Conservation (phyloP, 1,139 yeast genomes). For the Spathaspora jeffriesii region DNA sequence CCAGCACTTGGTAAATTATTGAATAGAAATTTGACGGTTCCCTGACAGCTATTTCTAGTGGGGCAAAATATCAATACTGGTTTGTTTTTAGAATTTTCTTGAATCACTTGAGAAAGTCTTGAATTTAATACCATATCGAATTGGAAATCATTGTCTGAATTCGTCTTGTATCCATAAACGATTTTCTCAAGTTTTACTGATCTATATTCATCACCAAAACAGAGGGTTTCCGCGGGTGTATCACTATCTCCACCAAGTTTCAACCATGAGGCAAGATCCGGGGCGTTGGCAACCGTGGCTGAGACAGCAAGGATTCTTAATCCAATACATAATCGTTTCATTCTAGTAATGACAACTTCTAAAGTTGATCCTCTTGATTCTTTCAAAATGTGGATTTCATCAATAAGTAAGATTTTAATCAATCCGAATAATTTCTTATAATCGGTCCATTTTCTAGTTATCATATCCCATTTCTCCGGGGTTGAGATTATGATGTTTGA, state of each 20-base stretch:
- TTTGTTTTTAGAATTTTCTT: conserved; percentile 32
- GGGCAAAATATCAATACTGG: conserved; percentile 55
- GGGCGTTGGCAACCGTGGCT: conserved; percentile 55
- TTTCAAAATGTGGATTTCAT: conserved; percentile 51
- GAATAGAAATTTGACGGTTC: conserved; percentile 44
- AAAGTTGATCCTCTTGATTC: conserved; percentile 52
- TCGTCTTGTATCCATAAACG: conserved; percentile 43
- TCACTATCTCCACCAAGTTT: conserved; percentile 15
- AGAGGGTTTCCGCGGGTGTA: conserved; percentile 27
- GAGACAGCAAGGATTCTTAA: conserved; percentile 53
- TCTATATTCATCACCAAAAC: conserved; percentile 47
- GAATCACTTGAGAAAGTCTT: conserved; percentile 35
- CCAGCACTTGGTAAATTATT: conserved; percentile 6
- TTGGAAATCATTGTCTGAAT: conserved; percentile 39
- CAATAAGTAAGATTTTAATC: conserved; percentile 43
- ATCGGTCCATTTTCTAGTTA: conserved; percentile 52
- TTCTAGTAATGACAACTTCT: conserved; percentile 54
- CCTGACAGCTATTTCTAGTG: conserved; percentile 46
- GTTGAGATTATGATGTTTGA: conserved; percentile 53
- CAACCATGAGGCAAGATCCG: conserved; percentile 51
- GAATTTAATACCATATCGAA: conserved; percentile 42
- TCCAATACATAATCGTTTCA: conserved; percentile 37
- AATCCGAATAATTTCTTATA: conserved; percentile 34
- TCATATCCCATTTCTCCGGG: conserved; percentile 59
- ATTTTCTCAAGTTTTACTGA: conserved; percentile 40